Percentiles rank a stretch among this genome's conserved stretches.
These are phyloP conservation scores for Panus rudis DNA, from an alignment of 768 basidiomycete genomes.

Conservation along the genomic window DNA sequence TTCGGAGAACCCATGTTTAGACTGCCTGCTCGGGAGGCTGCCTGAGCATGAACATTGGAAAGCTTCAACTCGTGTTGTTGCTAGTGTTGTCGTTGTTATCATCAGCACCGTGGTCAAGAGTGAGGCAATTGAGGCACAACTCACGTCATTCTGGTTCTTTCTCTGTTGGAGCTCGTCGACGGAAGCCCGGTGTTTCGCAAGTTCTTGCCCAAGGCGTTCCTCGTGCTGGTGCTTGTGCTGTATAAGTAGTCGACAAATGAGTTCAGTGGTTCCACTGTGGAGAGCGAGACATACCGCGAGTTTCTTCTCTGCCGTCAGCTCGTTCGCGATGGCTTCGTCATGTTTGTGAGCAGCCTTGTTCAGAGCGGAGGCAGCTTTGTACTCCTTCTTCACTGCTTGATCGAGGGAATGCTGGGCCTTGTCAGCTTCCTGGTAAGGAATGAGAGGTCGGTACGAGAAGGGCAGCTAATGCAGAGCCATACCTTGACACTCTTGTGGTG, in stretches of 20 bases:
- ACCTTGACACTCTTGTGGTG: constrained; percentile 49
- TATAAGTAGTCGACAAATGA: not conserved
- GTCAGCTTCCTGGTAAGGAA: constrained; percentile 30
- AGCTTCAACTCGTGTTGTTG: constrained; percentile 17
- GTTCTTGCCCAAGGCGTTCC: constrained; percentile 2
- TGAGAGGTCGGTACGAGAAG: not conserved
- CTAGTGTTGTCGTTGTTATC: constrained; percentile 9
- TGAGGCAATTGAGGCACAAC: constrained; percentile 3
- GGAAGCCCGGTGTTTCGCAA: constrained; percentile 13
- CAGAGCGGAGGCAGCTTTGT: constrained; percentile 40
- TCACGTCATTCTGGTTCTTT: constrained; percentile 25
- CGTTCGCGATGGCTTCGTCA: constrained; percentile 37
- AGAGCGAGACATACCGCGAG: constrained; percentile 30
- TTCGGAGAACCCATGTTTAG: not conserved
- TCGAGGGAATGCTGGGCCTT: constrained; percentile 40
- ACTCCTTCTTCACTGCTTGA: constrained; percentile 45
- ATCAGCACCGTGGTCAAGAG: constrained; percentile 1
- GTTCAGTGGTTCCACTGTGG: not conserved
- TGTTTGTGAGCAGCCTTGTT: constrained; percentile 48
- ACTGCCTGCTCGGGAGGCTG: constrained; percentile 13
- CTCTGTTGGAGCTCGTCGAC: constrained; percentile 20
- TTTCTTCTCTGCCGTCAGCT: constrained; percentile 36
- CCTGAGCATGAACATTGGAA: constrained; percentile 19
- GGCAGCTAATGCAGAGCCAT: not conserved
- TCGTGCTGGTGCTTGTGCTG: constrained; percentile 24